Evolutionary conservation across 768 basidiomycete species (phyloP), one percentile per base, ranked within the genome.

Genomic region (Termitomyces sp.): DNA sequence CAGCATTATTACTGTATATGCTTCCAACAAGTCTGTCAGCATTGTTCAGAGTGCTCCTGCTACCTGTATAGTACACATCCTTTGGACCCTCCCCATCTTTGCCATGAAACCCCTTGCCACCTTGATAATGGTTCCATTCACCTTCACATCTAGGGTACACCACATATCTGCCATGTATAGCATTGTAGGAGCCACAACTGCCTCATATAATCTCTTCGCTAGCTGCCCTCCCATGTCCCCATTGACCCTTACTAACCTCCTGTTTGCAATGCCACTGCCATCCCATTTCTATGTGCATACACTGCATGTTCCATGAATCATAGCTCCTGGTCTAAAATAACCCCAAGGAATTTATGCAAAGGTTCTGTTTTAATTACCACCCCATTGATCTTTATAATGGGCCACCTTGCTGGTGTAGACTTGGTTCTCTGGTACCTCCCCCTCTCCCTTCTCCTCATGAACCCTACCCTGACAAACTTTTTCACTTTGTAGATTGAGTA

Each of bases 101-200:
- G 8, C 37, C 18, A n/a, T 20, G 4, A 27, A 14, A 24, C 16
- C 18, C 18, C 24, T 53, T n/a, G n/a, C n/a, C n/a, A n/a, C n/a
- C n/a, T n/a, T n/a, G 3, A 30, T 26, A 4, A 20, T 8, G 2
- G 2, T 8, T 14, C 24, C 24, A 1, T n/a, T 24, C 16, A 1
- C 16, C 24, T 9, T 20, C 5, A 26, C 5, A 5, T 30, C 33
- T 3, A 24, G 22, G 4, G 13, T 39, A 32, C 40, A 53, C 51
- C 42, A 69, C 0, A 69, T 44, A 14, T 69, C 66, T 4, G 58
- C 60, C 7, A 55, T 55, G 27, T 69, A 68, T 0, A 58, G 6
- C 54, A 47, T 55, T 5, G 16, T 14, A 6, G 53, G 53, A 2
- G 30, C 32, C 0, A 54, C 36, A 5, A 55, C 33, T 7, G n/a